Base-by-base conservation (phyloP, 2,329 filamentous ascomycete genomes). In the Cryoendolithus antarcticus region DNA sequence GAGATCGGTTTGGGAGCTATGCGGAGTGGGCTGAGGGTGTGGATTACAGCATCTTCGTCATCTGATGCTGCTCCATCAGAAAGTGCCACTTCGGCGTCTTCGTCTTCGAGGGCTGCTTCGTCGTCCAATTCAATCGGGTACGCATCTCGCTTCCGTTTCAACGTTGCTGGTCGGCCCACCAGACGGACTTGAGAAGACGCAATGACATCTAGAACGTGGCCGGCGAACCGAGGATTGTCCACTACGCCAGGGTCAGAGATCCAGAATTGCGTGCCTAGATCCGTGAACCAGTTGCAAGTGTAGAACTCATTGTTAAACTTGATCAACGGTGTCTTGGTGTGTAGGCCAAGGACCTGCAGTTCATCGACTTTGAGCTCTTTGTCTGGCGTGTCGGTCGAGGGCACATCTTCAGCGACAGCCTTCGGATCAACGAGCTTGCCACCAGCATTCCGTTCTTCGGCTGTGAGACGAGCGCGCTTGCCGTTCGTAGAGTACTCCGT, bases 201-300 rank as follows among this genome's bases (percentile, higher is more conserved):
- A 3, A 93, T 64, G 4, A 93, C 66, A 54, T 88, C 81, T 30
- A 84, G 76, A 13, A 74, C 70, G 12, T 72, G 59, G 5, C 66
- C 67, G 24, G 63, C 65, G 19, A 74, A 67, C 13, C 66, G 62
- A n/a, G 69, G 71, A 50, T 40, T 61, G 48, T 5, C 55, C 45
- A 32, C 60, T 44, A 30, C 53, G 48, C 44, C 69, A 62, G 45
- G 68, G 19, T 50, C 45, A 12, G 71, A 10, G 61, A 62, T 1
- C 70, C 71, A 54, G 51, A 95, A 80, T 32, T 93, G 73, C 0
- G 86, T 93, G 29, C 89, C 89, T 32, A 93, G 74, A 43, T 86
- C 81, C 44, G 83, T 77, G 8, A 76, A 74, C 89, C 89, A 96
- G 34, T 75, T 65, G 47, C 86, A 89, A 46, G 76, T 77, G 56